Conservation (phyloP, 2,329 filamentous ascomycete species). For the Aspergillus sp. region DNA sequence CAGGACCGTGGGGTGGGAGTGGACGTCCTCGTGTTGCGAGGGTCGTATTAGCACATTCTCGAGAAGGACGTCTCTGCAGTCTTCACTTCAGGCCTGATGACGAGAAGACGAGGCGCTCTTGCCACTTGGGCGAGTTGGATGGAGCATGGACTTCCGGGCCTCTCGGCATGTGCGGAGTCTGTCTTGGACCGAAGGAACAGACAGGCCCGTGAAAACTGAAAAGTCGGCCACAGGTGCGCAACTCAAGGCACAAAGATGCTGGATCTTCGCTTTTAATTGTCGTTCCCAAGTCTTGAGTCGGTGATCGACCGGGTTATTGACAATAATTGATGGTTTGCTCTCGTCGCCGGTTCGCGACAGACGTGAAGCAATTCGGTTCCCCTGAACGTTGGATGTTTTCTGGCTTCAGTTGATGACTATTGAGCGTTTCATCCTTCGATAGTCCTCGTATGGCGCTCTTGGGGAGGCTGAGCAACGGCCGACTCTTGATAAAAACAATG, state of each 20-base stretch:
- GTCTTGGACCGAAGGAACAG: not conserved
- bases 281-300: slow-evolving; percentile 8
- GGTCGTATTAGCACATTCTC: no score
- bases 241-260: not conserved
- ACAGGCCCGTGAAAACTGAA: not conserved
- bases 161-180: not conserved
- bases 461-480: not conserved
- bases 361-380: not conserved
- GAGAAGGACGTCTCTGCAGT: no score
- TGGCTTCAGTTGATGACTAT: not conserved
- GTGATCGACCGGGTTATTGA: slow-evolving; percentile 10
- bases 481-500: not conserved
- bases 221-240: not conserved
- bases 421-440: not conserved
- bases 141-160: no score
- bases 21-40: no score
- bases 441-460: not conserved
- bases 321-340: slow-evolving; percentile 3
- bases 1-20: not conserved
- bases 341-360: not conserved
- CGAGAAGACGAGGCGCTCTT: no score
- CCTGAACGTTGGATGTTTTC: not conserved
- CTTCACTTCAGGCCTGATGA: no score
- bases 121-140: no score
- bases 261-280: not conserved